phyloP scores from a whole-genome alignment of 2,329 filamentous ascomycete species.

The Diplodia intermedia region DNA sequence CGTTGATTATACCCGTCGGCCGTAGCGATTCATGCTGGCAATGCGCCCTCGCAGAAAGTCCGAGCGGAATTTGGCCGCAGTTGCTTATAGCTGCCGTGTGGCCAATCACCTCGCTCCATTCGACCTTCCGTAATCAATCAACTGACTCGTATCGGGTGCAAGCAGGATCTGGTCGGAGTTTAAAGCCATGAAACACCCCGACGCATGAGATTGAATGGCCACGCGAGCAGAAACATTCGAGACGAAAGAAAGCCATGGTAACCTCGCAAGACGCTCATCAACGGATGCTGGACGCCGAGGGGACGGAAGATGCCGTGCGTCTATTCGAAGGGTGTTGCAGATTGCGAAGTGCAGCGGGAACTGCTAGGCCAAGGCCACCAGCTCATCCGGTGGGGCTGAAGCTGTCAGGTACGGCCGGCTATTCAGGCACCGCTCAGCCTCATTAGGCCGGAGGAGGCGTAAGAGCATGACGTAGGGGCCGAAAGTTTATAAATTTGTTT shows the following conservation, averaged over 20 bases:
- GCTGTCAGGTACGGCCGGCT: background rate
- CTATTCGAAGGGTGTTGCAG: background rate
- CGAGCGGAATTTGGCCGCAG: conserved; percentile 17
- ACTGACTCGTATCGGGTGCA: background rate
- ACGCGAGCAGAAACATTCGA: background rate
- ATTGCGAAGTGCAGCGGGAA: background rate
- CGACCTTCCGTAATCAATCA: background rate
- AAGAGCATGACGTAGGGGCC: too few species aligned
- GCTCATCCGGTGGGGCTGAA: background rate
- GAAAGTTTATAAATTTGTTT: background rate
- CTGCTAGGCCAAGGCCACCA: background rate
- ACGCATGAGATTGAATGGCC: background rate
- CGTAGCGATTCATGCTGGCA: background rate
- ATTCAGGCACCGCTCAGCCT: too few species aligned
- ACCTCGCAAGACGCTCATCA: background rate
- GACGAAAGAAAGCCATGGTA: background rate
- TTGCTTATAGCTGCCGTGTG: background rate
- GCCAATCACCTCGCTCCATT: background rate
- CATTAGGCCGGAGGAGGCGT: background rate
- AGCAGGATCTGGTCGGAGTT: background rate
- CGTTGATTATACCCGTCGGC: background rate
- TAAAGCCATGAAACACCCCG: background rate
- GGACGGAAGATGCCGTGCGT: background rate
- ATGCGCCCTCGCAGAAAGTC: background rate
- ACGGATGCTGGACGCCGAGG: background rate